Base-by-base conservation (phyloP, 495 filamentous ascomycete genomes). In the Lophiotrema nucula region DNA sequence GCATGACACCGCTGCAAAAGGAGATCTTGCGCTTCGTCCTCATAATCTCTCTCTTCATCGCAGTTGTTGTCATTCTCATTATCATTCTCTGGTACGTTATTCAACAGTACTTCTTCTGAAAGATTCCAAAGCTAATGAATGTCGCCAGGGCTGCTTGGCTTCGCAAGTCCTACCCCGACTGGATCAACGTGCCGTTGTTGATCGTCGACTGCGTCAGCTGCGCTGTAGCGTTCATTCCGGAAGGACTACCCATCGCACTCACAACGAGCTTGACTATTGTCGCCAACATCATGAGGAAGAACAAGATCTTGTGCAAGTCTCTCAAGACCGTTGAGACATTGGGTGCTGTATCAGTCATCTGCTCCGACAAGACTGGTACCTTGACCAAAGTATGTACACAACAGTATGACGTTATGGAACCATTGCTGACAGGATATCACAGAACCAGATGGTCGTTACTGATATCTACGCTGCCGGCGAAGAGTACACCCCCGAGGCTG, bases 221-320 rank as follows among this genome's bases (percentile, higher is more conserved):
- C n/a, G 83, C 84, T 2, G 81, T 89, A 10, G 87, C 86, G 24
- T 88, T 88, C 67, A 86, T 90, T 46, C 86, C 86, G 0, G 85
- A 88, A 58, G 86, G 85, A 19, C 73, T 88, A 2, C 86, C 86
- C 0, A 83, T 90, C 28, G 84, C 81, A 13, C 69, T 88, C 2
- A 65, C 65, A 0, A 75, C 84, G 12, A 79, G 75, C 11, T 59
- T 83, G 21, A 82, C 81, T 33, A 86, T 84, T 62, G 73, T 78
- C 6, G 85, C 86, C 0, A 80, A 78, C 21, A 70, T 81, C 23
- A 85, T 88, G 83, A 74, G 74, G 58, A 78, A 80, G 53, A 79
- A 83, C 62, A 83, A 84, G 44, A 76, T 87, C 27, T 71, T 88
- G 2, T 83, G 81, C 75, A 87, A 87, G 63, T 81, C 79, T 0